Base-by-base conservation (phyloP, 2,329 filamentous ascomycete genomes). In the Arthrocladium fulminans region DNA sequence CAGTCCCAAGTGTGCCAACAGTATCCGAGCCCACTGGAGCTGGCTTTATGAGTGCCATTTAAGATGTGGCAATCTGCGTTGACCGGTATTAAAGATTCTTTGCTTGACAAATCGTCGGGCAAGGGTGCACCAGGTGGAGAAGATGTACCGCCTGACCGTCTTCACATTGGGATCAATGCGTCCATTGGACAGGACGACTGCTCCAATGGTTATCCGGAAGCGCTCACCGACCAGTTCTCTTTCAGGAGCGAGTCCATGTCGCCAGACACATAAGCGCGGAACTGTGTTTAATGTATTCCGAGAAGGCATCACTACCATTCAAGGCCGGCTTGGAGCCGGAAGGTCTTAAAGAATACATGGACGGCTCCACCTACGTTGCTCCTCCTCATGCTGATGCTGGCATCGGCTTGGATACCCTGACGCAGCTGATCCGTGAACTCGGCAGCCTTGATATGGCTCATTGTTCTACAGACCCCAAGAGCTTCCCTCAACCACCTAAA, bases 21-120 rank as follows among this genome's bases (percentile, higher is more conserved):
- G 63, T 59, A 46, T 66, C 32, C 72, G 72, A 10, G 66, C 66
- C 37, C 65, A 69, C 41, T 62, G 70, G 7, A 12, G 43, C 51
- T n/a, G 51, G 80, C 47, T 79, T 92, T 58, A 87, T 92, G 84
- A 74, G 76, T 47, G 84, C 83, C 2, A 94, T 94, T 55, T 81
- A 84, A 49, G 86, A 92, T 47, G 84, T 89, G 41, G 86, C 85
- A 1, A 84, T 92, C n/a, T 92, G 94, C 82, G 1, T 67, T 90
- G 9, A 79, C 81, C 20, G 86, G 86, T 19, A 89, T 89, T 69
- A 90, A 92, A 62, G 83, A 83, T 12, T 82, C 79, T 34, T 67
- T 90, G 47, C 79, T 81, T 13, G 72, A 77, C 2, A 84, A 83
- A 58, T 72, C 77, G 39, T 35, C 32, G 17, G 32, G 32, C 6